Evolutionary conservation across 2,329 filamentous ascomycete genomes (phyloP).

Genomic region (Fusarium burgessii): DNA sequence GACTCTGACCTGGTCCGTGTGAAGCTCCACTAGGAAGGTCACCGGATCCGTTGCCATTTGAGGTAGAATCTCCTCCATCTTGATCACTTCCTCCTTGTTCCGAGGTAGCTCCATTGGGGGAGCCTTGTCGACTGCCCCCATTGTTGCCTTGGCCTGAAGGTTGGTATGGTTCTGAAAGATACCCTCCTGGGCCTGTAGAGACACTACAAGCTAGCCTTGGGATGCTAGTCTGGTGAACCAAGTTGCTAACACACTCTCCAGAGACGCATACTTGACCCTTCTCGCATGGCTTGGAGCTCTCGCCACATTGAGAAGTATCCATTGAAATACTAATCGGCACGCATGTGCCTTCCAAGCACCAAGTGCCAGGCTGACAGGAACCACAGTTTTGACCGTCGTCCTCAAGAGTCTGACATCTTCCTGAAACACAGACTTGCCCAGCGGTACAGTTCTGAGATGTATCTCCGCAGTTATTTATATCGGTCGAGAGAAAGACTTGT

Average conservation of each 20-base stretch:
- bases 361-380: slow-evolving; percentile 13
- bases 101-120: neutral
- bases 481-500: slow-evolving; percentile 19
- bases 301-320: slow-evolving; percentile 24
- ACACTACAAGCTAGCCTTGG: neutral
- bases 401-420: slow-evolving; percentile 10
- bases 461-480: slow-evolving; percentile 27
- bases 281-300: slow-evolving; percentile 3
- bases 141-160: neutral
- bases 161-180: neutral
- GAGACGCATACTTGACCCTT: slow-evolving; percentile 26
- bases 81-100: neutral
- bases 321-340: slow-evolving; percentile 16
- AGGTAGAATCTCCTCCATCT: neutral
- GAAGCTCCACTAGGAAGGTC: neutral
- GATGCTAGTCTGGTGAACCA: neutral
- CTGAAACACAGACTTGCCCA: slow-evolving; percentile 30
- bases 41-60: neutral
- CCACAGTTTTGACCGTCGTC: slow-evolving; percentile 7
- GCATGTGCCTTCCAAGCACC: slow-evolving; percentile 15
- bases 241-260: slow-evolving; percentile 12
- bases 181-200: neutral
- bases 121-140: neutral
- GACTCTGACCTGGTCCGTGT: neutral
- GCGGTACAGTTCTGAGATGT: slow-evolving; percentile 12